Conservation (phyloP, 179 eudicot genomes). For the Beta macrorhiza region DNA sequence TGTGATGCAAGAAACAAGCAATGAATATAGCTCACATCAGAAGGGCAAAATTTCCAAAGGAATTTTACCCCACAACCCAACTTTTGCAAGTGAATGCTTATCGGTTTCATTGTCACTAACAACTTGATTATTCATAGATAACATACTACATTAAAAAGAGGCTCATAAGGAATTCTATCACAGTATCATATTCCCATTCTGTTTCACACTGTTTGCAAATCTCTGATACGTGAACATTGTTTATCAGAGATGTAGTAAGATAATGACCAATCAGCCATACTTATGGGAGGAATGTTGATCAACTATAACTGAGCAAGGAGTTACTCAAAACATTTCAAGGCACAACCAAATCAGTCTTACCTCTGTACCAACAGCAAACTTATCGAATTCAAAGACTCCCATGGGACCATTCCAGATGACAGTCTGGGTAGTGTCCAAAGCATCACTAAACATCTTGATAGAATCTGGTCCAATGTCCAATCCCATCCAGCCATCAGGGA, state of each 20-base stretch:
- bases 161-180: too few species aligned
- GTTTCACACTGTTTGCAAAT: neutral
- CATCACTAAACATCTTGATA: conserved; percentile 65
- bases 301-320: neutral
- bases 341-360: conserved; percentile 30
- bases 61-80: too few species aligned
- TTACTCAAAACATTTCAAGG: too few species aligned
- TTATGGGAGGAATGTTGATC: neutral
- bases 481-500: conserved; percentile 49
- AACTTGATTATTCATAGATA: too few species aligned
- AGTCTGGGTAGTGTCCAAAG: conserved; percentile 75
- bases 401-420: conserved; percentile 96
- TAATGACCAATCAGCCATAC: neutral
- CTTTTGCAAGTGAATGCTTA: too few species aligned
- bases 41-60: too few species aligned
- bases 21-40: too few species aligned
- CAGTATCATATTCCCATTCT: neutral
- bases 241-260: neutral
- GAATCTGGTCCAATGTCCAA: conserved; percentile 76
- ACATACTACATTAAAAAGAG: too few species aligned
- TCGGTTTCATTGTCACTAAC: too few species aligned
- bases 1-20: too few species aligned
- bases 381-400: conserved; percentile 95
- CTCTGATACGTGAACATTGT: neutral
- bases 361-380: conserved; percentile 96